Base-by-base conservation (phyloP, 176 grass and related monocot genomes). In the Bromus sterilis region DNA sequence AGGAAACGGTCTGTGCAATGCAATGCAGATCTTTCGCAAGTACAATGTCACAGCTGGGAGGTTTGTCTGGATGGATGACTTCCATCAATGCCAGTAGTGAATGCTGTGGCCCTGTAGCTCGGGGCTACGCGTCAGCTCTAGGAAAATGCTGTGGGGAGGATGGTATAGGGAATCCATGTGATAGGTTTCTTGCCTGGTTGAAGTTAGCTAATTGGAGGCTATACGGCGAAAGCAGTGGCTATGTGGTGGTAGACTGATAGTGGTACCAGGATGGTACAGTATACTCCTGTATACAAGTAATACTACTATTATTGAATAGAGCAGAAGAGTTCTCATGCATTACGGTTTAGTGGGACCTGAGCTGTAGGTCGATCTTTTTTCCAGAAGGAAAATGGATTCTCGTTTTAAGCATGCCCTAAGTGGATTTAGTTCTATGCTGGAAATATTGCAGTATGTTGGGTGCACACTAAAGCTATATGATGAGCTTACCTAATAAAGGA, bases 11-110 rank as follows among this genome's bases (percentile, higher is more conserved):
- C 41, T 14, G 66, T 31, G 49, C 18, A 39, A 36, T 31, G 49
- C 18, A 39, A 36, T 64, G 71, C 44, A 85, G 32, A 85, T 82
- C 82, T 62, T 81, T 71, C 1, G 5, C 25, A 65, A 82, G 78
- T 89, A 77, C 82, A 82, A 26, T 40, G 42, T 78, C 4, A 28
- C 73, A 82, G 29, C 11, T 29, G 8, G 9, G 41, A 5, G 72
- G 51, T 30, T 72, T 77, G 32, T 57, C 67, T 44, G 67, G 30
- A 33, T 44, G 67, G 30, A 33, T 39, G 55, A 28, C 42, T 81
- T 85, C 82, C 71, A 62, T 81, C 63, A 72, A 80, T 84, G 81
- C 59, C 39, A 61, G 14, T 16, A 16, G 43, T 68, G 44, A 73
- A 29, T 60, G 67, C 12, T 43, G 67, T 43, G 67, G 39, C 43